A percentile compares a stretch with the other conserved stretches of the same genome.
Evolutionary conservation across 495 filamentous ascomycete genomes (phyloP).

Genomic region (Aspergillus haitiensis): DNA sequence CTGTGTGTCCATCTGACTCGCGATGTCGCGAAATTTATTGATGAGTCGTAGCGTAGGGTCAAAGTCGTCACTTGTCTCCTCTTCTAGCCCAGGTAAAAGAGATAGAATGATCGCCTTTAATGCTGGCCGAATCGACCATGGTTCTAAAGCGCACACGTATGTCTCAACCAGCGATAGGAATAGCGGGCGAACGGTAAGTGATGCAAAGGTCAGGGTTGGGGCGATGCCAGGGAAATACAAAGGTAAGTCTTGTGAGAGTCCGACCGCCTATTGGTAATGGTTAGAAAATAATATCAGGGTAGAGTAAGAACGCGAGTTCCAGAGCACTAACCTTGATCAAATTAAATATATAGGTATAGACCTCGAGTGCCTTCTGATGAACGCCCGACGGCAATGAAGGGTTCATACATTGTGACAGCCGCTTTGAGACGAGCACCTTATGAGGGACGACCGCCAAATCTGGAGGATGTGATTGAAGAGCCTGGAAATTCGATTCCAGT

Average conservation of each 20-base stretch:
- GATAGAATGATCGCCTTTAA: slow-evolving; percentile 85
- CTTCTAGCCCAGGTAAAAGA: slow-evolving; percentile 86
- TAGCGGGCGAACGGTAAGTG: slow-evolving; percentile 78
- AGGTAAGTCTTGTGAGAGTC: slow-evolving; percentile 74
- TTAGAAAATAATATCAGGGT: slow-evolving; percentile 18
- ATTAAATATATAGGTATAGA: slow-evolving; percentile 83
- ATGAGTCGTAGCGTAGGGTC: slow-evolving; percentile 78
- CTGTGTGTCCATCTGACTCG: slow-evolving; percentile 51
- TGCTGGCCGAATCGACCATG: slow-evolving; percentile 72
- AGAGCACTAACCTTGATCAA: slow-evolving; percentile 35
- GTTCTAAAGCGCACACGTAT: slow-evolving; percentile 70
- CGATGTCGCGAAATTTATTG: slow-evolving; percentile 70
- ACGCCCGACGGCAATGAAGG: slow-evolving; percentile 91
- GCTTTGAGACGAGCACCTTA: slow-evolving; percentile 80
- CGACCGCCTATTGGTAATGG: slow-evolving; percentile 52
- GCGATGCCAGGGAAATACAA: slow-evolving; percentile 88
- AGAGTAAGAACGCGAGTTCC: background rate
- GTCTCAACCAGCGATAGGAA: slow-evolving; percentile 83
- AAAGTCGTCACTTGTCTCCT: slow-evolving; percentile 96
- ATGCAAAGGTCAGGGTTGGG: slow-evolving; percentile 87
- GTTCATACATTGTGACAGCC: slow-evolving; percentile 92
- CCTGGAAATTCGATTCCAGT: slow-evolving; percentile 51
- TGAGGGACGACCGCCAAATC: slow-evolving; percentile 73
- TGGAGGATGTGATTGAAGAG: slow-evolving; percentile 80
- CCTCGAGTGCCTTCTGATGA: slow-evolving; percentile 96